These are phyloP conservation scores for Aspergillus ochraceoroseus DNA, from an alignment of 2,329 filamentous ascomycete genomes.

Conservation along the genomic window DNA sequence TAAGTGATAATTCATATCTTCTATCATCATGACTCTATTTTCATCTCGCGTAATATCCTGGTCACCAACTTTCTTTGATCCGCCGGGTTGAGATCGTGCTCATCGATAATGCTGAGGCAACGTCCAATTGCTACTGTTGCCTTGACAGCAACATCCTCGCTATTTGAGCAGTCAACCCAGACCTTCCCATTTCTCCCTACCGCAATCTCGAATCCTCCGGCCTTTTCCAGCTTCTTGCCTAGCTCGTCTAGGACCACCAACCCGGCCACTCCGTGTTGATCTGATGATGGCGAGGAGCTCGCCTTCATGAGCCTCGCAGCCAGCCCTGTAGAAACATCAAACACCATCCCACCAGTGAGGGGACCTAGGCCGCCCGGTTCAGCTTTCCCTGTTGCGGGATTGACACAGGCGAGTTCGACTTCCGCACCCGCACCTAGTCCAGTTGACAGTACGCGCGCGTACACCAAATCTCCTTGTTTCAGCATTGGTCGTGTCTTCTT, in stretches of 20 bases:
- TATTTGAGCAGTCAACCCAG: constrained; percentile 73
- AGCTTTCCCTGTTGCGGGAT: constrained; percentile 76
- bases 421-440: constrained; percentile 80
- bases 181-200: constrained; percentile 88
- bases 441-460: constrained; percentile 74
- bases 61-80: constrained; percentile 47
- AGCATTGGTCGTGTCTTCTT: constrained; percentile 87
- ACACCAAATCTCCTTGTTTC: constrained; percentile 70
- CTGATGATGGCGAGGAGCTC: constrained; percentile 34
- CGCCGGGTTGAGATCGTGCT: constrained; percentile 44
- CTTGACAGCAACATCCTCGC: constrained; percentile 53
- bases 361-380: constrained; percentile 84
- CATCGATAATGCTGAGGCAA: constrained; percentile 73
- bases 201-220: constrained; percentile 77
- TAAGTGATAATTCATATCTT: background rate
- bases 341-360: constrained; percentile 79
- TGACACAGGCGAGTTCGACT: constrained; percentile 84
- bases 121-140: constrained; percentile 72
- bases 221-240: constrained; percentile 61
- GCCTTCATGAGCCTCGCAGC: constrained; percentile 64
- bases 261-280: constrained; percentile 51
- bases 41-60: constrained; percentile 42
- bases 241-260: constrained; percentile 75
- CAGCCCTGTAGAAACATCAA: constrained; percentile 72
- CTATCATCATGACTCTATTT: constrained; percentile 28